Evolutionary conservation across 129 eudicot species (phyloP).

Genomic region (Apium graveolens): DNA sequence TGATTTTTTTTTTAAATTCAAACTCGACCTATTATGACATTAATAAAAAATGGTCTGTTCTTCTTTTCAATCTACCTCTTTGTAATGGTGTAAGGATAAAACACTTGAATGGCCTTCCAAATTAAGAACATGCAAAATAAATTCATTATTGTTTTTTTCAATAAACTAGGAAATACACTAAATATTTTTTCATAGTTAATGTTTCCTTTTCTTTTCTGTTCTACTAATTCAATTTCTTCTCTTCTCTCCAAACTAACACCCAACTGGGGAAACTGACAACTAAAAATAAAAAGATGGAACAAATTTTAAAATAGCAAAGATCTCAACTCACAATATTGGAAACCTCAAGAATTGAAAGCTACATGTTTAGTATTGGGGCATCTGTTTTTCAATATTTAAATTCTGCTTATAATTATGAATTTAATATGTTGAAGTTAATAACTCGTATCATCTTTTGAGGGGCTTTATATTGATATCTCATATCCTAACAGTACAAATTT

Average conservation of each 20-base stretch:
- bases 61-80: background rate
- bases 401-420: background rate
- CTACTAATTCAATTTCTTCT: background rate
- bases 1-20: background rate
- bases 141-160: background rate
- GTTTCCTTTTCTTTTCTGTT: background rate
- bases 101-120: background rate
- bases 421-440: background rate
- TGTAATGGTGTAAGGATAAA: background rate
- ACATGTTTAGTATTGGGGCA: background rate
- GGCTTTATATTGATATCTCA: background rate
- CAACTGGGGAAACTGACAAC: background rate
- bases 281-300: background rate
- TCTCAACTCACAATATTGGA: background rate
- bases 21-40: background rate
- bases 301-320: background rate
- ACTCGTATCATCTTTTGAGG: background rate
- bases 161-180: background rate
- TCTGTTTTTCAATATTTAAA: background rate
- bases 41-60: no score
- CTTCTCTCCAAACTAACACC: background rate
- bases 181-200: background rate
- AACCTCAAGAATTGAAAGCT: background rate
- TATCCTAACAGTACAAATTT: slow-evolving; percentile 60
- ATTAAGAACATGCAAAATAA: background rate